These are phyloP conservation scores for Astrocystis sublimbata DNA, from an alignment of 495 filamentous ascomycete genomes.

Conservation along the genomic window DNA sequence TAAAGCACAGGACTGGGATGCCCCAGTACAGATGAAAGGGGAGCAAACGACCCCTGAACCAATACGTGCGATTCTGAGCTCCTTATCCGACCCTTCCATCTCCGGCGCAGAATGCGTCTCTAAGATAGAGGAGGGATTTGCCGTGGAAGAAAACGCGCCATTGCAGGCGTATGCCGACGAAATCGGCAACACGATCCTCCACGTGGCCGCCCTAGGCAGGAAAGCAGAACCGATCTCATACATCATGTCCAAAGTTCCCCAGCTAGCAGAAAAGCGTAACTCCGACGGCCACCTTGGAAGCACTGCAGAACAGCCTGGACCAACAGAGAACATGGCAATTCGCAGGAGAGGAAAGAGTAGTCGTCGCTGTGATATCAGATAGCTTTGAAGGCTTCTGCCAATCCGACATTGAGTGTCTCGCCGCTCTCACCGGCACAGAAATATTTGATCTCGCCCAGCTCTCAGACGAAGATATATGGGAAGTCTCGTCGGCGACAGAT, in stretches of 20 bases:
- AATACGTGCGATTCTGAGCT: not conserved
- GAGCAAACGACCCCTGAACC: not conserved
- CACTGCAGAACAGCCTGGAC: not conserved
- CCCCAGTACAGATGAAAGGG: not conserved
- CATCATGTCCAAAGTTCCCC: not conserved
- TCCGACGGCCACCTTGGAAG: not conserved
- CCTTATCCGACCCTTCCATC: not conserved
- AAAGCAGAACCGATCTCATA: conserved; percentile 4
- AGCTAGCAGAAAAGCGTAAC: not conserved
- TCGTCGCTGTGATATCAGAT: not conserved
- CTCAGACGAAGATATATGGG: not conserved
- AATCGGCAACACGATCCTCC: not conserved
- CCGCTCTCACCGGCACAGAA: not conserved
- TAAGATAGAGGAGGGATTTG: not conserved
- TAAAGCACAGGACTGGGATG: not conserved
- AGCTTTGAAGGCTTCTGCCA: not conserved
- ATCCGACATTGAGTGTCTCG: not conserved
- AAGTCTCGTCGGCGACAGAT: not conserved
- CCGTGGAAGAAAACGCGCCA: not conserved
- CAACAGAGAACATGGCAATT: not conserved
- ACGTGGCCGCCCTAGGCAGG: not conserved
- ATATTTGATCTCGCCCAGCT: not conserved
- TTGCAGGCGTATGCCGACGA: not conserved
- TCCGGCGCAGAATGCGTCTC: not conserved
- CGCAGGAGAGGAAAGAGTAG: not conserved